Percentiles rank a stretch among this genome's conserved stretches.
These are phyloP conservation scores for Panaeolus cyanescens DNA, from an alignment of 768 basidiomycete species.

Conservation along the genomic window DNA sequence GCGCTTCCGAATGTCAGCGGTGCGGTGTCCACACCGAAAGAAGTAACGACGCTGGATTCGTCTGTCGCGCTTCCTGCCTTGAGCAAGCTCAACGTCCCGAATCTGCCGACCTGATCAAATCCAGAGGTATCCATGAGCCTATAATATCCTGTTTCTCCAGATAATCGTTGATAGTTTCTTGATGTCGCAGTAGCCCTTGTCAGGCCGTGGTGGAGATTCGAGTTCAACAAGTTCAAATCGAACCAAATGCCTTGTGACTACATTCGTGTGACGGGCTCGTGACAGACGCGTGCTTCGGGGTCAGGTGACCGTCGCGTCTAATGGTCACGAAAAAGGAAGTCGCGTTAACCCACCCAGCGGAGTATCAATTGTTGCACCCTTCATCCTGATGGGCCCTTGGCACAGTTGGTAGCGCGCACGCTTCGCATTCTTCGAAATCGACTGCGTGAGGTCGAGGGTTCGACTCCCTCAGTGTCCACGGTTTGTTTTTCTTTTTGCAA, in stretches of 20 bases:
- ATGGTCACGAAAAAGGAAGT: neutral
- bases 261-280: neutral
- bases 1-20: conserved; percentile 72
- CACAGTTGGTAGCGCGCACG: conserved; percentile 41
- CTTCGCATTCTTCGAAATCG: conserved; percentile 28
- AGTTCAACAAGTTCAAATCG: neutral
- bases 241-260: neutral
- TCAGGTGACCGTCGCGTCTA: neutral
- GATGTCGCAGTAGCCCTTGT: neutral
- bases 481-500: conserved; percentile 6
- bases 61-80: conserved; percentile 30
- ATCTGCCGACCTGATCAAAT: conserved; percentile 59
- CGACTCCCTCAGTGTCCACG: conserved; percentile 38
- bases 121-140: conserved; percentile 39
- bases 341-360: neutral
- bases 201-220: neutral
- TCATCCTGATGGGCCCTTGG: conserved; percentile 31
- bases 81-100: conserved; percentile 66
- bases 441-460: conserved; percentile 39
- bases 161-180: neutral
- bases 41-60: conserved; percentile 52
- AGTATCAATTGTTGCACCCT: neutral
- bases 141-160: neutral
- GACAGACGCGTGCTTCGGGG: neutral
- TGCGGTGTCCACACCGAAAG: conserved; percentile 73